phyloP scores from a whole-genome alignment of 2,329 filamentous ascomycete genomes.

The Penicillium psychrosexuale region DNA sequence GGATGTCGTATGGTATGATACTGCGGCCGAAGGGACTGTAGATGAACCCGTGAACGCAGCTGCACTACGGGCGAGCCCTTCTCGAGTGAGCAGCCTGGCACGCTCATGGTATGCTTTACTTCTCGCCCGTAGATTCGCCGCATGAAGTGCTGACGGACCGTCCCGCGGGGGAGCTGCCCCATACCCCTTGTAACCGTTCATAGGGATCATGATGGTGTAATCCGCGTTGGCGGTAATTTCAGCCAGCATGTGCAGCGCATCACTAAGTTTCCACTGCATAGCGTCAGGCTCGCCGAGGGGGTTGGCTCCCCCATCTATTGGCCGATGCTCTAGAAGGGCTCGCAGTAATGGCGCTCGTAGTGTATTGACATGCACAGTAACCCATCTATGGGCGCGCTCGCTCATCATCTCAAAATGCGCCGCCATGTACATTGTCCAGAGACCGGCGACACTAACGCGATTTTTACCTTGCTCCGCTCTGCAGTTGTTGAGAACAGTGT shows the following conservation, averaged over 20 bases:
- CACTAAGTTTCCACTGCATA: constrained; percentile 15
- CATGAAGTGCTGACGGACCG: background rate
- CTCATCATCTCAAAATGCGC: constrained; percentile 25
- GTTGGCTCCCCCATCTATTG: background rate
- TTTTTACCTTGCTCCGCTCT: constrained; percentile 4
- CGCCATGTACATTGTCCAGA: constrained; percentile 24
- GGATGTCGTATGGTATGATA: background rate
- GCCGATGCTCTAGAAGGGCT: constrained; percentile 4
- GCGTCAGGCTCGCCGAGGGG: constrained; percentile 2
- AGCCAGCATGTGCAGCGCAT: constrained; percentile 14
- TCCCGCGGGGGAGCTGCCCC: background rate
- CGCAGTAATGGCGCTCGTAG: constrained; percentile 15
- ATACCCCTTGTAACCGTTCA: constrained; percentile 26
- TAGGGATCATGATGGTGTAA: constrained; percentile 23
- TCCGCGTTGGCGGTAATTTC: constrained; percentile 18
- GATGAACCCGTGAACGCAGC: background rate
- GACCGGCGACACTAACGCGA: constrained; percentile 12
- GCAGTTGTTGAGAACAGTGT: constrained; percentile 16
- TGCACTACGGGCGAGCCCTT: background rate
- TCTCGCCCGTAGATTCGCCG: background rate
- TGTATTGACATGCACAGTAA: constrained; percentile 14
- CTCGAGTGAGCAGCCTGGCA: constrained; percentile 10
- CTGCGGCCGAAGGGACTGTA: background rate
- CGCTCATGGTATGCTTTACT: constrained; percentile 5
- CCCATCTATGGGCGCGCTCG: constrained; percentile 24